Evolutionary conservation across 225 moss, liverwort and hornwort genomes (phyloP).

Genomic region (Pseudoscleropodium purum): DNA sequence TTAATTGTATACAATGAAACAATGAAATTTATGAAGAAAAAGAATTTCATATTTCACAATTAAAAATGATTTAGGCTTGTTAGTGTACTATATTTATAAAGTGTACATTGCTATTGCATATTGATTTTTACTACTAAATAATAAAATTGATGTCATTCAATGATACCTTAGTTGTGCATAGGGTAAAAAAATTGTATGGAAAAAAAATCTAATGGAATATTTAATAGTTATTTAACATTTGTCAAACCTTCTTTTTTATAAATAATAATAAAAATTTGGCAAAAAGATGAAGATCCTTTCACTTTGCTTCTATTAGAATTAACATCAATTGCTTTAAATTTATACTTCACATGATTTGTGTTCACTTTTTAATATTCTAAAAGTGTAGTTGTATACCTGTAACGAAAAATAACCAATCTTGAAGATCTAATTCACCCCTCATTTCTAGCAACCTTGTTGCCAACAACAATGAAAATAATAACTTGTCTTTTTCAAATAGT

Average conservation of each 20-base stretch:
- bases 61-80: not conserved
- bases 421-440: conserved; percentile 49
- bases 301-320: not conserved
- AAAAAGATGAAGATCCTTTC: rapidly evolving
- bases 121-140: too few species aligned
- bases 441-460: conserved; percentile 59
- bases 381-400: conserved; percentile 23
- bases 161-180: rapidly evolving
- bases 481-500: conserved; percentile 92
- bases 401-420: conserved; percentile 89
- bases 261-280: not conserved
- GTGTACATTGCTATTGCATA: not conserved
- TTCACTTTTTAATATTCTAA: not conserved
- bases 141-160: not conserved
- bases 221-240: too few species aligned
- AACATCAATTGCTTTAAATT: not conserved
- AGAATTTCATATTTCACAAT: too few species aligned
- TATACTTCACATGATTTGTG: not conserved
- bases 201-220: not conserved
- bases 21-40: not conserved
- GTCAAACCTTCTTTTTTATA: not conserved
- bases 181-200: not conserved
- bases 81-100: too few species aligned
- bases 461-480: conserved; percentile 73
- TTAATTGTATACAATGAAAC: not conserved